Evolutionary conservation across 1,284 basidiomycete genomes (phyloP).

Genomic region (Heterobasidion annosum): DNA sequence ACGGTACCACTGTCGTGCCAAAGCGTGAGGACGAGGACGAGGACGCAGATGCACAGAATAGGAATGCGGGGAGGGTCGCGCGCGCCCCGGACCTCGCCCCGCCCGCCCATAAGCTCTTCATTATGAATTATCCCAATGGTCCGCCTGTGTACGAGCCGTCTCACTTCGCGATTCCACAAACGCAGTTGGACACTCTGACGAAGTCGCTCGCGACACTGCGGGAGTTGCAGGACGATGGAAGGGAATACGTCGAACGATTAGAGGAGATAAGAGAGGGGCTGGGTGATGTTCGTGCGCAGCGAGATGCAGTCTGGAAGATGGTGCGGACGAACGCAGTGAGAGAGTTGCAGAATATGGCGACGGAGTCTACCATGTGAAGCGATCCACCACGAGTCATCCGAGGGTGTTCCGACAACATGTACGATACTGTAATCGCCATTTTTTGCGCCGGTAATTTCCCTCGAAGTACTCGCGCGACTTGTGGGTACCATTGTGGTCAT

Average conservation of each 20-base stretch:
- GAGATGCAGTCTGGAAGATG: constrained; percentile 63
- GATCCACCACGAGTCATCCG: too few species aligned
- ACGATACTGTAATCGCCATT: neutral
- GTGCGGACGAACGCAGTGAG: constrained; percentile 63
- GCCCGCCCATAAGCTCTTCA: constrained; percentile 56
- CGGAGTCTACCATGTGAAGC: constrained; percentile 20
- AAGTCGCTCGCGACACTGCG: constrained; percentile 61
- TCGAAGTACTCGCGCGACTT: too few species aligned
- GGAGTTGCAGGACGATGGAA: constrained; percentile 72
- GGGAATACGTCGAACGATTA: constrained; percentile 72
- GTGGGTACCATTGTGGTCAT: too few species aligned
- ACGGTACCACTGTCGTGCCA: constrained; percentile 37
- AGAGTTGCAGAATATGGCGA: constrained; percentile 58
- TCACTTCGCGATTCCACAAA: constrained; percentile 53
- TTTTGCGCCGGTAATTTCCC: neutral
- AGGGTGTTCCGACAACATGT: neutral
- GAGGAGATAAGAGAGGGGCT: constrained; percentile 72
- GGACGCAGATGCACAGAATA: constrained; percentile 42
- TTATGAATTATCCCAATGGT: constrained; percentile 37
- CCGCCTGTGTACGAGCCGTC: constrained; percentile 40
- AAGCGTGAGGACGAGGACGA: constrained; percentile 60
- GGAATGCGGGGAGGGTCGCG: constrained; percentile 40
- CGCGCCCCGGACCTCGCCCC: constrained; percentile 60
- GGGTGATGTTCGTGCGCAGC: constrained; percentile 59
- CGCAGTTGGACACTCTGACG: constrained; percentile 59